These are phyloP conservation scores for Aspergillaceae sp. DNA, from an alignment of 2,329 filamentous ascomycete species.

Conservation along the genomic window DNA sequence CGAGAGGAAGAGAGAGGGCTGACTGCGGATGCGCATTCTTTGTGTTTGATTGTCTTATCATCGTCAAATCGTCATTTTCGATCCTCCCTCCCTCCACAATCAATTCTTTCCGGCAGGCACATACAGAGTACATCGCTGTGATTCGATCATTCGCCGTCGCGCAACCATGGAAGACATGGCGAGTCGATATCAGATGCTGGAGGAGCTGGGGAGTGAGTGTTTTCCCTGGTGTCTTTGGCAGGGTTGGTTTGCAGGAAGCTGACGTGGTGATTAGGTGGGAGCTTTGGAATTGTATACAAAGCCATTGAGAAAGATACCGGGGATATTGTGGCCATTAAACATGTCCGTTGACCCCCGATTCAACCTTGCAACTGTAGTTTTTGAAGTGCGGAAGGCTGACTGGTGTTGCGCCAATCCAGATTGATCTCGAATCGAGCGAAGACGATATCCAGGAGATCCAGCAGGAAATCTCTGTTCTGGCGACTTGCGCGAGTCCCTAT, in stretches of 20 bases:
- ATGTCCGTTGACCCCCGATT: slow-evolving; percentile 50
- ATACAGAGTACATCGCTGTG: no score
- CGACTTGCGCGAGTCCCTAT: slow-evolving; percentile 86
- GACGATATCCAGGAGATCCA: slow-evolving; percentile 98
- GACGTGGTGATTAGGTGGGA: slow-evolving; percentile 56
- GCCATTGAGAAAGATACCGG: slow-evolving; percentile 85
- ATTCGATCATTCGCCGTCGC: neutral
- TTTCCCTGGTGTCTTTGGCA: neutral
- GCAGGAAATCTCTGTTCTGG: slow-evolving; percentile 89
- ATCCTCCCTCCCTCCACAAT: no score
- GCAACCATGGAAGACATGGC: slow-evolving; percentile 51
- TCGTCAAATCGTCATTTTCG: no score
- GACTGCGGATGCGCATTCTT: no score
- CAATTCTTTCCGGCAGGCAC: no score
- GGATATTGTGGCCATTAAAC: slow-evolving; percentile 92
- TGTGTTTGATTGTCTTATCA: no score
- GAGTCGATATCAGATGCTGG: slow-evolving; percentile 84
- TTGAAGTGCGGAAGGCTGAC: neutral
- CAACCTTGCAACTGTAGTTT: no score
- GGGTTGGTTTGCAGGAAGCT: neutral
- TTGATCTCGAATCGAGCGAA: slow-evolving; percentile 96
- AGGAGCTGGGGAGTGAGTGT: slow-evolving; percentile 84
- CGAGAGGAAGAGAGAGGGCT: no score
- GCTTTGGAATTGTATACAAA: slow-evolving; percentile 95
- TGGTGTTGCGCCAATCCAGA: slow-evolving; percentile 46